These are phyloP conservation scores for Pseudocercospora fuligena DNA, from an alignment of 2,329 filamentous ascomycete genomes.

Conservation along the genomic window DNA sequence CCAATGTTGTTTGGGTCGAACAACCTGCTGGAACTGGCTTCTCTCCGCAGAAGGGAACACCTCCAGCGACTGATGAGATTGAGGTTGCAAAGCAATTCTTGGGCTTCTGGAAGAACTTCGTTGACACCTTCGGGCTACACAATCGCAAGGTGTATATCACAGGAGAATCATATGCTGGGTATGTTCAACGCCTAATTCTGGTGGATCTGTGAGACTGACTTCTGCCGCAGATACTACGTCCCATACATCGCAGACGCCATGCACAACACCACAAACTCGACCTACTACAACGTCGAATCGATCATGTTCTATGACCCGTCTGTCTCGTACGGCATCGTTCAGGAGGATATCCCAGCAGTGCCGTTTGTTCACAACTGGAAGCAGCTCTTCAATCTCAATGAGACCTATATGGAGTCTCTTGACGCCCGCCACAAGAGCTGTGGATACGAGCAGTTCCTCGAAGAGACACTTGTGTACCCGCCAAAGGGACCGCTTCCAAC, in stretches of 20 bases:
- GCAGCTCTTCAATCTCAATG: conserved; percentile 67
- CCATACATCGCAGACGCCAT: conserved; percentile 76
- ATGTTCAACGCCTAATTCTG: conserved; percentile 6
- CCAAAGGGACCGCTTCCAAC: conserved; percentile 64
- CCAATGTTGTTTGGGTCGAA: conserved; percentile 53
- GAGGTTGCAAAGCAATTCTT: conserved; percentile 43
- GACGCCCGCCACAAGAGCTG: conserved; percentile 58
- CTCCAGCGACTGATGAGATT: conserved; percentile 46
- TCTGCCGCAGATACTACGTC: conserved; percentile 47
- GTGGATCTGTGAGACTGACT: background rate
- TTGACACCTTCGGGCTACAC: conserved; percentile 52
- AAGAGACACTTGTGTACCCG: conserved; percentile 70
- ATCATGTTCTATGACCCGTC: conserved; percentile 76
- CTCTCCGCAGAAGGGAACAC: conserved; percentile 39
- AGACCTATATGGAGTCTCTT: conserved; percentile 60
- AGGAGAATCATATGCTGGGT: conserved; percentile 58
- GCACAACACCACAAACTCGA: conserved; percentile 68
- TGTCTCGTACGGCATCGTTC: conserved; percentile 59
- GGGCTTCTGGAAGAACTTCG: conserved; percentile 57
- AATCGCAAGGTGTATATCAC: conserved; percentile 67
- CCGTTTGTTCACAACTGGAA: conserved; percentile 66
- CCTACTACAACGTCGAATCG: conserved; percentile 70
- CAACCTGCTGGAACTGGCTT: conserved; percentile 51
- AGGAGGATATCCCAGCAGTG: conserved; percentile 58
- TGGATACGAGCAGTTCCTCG: conserved; percentile 65